A percentile compares a stretch with the other conserved stretches of the same genome.
phyloP scores from a whole-genome alignment of 73 alveolate species.

The Blepharisma japonicum region DNA sequence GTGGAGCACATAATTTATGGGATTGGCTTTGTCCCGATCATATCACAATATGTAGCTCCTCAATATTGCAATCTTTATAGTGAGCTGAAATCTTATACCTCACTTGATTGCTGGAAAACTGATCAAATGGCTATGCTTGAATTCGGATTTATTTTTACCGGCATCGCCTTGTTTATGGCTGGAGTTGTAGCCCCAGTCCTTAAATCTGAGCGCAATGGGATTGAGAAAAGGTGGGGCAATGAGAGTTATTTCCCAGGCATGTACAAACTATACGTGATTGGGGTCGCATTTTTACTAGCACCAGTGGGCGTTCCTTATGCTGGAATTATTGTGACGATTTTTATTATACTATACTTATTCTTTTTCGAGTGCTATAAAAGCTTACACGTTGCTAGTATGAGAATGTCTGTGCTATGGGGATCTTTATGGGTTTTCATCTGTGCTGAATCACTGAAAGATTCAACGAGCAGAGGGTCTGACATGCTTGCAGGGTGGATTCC shows the following conservation, averaged over 20 bases:
- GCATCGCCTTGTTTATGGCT: neutral
- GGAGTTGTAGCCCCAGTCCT: conserved; percentile 5
- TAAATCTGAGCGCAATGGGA: conserved; percentile 20
- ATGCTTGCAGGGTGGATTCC: conserved; percentile 30
- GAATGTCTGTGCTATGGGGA: conserved; percentile 3
- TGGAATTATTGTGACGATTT: conserved; percentile 11
- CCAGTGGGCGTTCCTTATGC: conserved; percentile 12
- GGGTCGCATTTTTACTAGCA: conserved; percentile 20
- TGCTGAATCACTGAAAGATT: neutral
- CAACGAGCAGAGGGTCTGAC: neutral
- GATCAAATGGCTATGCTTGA: conserved; percentile 2
- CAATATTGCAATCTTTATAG: neutral
- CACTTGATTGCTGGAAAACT: conserved; percentile 1
- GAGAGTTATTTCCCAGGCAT: conserved; percentile 17
- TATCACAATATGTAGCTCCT: conserved; percentile 3
- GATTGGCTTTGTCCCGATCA: conserved; percentile 1
- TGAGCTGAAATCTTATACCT: neutral
- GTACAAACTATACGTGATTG: neutral
- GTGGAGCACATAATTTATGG: conserved; percentile 17
- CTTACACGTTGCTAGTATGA: neutral
- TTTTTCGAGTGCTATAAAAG: neutral
- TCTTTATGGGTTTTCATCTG: conserved; percentile 10
- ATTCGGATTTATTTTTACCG: conserved; percentile 13
- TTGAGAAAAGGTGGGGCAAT: conserved; percentile 14
- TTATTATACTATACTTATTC: neutral